A percentile compares a stretch with the other conserved stretches of the same genome.
These are phyloP conservation scores for Larix kaempferi DNA, from an alignment of 75 land plant species.

Conservation along the genomic window DNA sequence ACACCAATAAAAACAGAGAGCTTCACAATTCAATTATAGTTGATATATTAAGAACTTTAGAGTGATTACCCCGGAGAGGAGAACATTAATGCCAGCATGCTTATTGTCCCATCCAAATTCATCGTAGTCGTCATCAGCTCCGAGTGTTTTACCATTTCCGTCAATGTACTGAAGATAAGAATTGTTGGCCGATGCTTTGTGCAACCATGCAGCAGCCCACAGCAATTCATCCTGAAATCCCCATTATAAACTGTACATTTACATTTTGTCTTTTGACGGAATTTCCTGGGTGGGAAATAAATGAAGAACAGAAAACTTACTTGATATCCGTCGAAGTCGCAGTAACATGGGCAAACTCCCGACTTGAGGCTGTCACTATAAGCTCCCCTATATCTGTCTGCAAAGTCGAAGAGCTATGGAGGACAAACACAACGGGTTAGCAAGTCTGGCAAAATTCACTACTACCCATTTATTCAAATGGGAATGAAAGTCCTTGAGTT, in stretches of 20 bases:
- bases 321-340: slow-evolving; percentile 84
- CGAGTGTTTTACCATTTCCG: slow-evolving; percentile 54
- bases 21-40: not conserved
- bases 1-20: not conserved
- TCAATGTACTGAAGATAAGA: slow-evolving; percentile 68
- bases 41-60: not conserved
- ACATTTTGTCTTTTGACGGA: no score
- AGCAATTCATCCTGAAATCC: slow-evolving; percentile 74
- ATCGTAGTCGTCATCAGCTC: slow-evolving; percentile 62
- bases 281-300: no score
- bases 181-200: slow-evolving; percentile 65
- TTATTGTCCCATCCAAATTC: slow-evolving; percentile 96
- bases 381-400: slow-evolving; percentile 70
- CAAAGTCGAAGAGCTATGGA: slow-evolving; percentile 77
- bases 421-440: not conserved
- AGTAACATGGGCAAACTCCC: slow-evolving; percentile 84
- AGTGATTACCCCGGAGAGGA: slow-evolving; percentile 65
- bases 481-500: not conserved
- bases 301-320: slow-evolving; percentile 21
- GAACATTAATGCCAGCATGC: slow-evolving; percentile 91
- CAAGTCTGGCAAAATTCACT: no score
- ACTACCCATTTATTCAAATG: no score
- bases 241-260: no score
- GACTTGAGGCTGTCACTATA: slow-evolving; percentile 76
- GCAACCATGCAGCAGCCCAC: slow-evolving; percentile 96